A percentile compares a stretch with the other conserved stretches of the same genome.
phyloP scores from a whole-genome alignment of 495 filamentous ascomycete genomes.

The Tuber borchii region DNA sequence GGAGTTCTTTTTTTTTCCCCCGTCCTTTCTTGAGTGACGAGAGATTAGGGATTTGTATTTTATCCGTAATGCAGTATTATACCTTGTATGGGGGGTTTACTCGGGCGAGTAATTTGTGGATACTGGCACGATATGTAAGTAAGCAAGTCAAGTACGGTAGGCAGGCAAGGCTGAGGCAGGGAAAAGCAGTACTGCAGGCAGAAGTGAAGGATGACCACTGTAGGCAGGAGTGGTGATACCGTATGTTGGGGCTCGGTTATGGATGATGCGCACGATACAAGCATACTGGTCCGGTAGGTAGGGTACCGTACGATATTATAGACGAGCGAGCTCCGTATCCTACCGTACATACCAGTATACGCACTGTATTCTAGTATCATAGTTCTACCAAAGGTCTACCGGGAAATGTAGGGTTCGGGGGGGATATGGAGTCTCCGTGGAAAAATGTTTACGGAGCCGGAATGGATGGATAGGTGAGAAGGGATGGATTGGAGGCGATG shows the following conservation, averaged over 20 bases:
- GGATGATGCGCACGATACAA: not conserved
- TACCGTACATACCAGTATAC: not conserved
- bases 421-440: not conserved
- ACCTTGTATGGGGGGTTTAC: not conserved
- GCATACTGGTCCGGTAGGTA: not conserved
- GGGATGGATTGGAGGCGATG: not conserved
- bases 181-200: not conserved
- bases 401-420: not conserved
- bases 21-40: not conserved
- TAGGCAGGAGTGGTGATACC: too few relatives aligned
- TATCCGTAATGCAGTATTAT: not conserved
- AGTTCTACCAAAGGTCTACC: too few relatives aligned
- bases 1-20: not conserved
- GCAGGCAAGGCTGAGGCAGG: not conserved
- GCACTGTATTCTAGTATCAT: too few relatives aligned
- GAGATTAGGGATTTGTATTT: not conserved
- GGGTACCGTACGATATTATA: too few relatives aligned
- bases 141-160: not conserved
- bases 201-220: not conserved
- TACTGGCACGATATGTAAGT: not conserved
- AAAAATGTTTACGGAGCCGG: not conserved
- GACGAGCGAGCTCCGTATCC: not conserved
- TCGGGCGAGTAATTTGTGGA: not conserved
- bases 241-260: not conserved
- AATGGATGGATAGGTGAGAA: not conserved